These are phyloP conservation scores for Millerozyma miso DNA, from an alignment of 805 yeast species.

Conservation along the genomic window DNA sequence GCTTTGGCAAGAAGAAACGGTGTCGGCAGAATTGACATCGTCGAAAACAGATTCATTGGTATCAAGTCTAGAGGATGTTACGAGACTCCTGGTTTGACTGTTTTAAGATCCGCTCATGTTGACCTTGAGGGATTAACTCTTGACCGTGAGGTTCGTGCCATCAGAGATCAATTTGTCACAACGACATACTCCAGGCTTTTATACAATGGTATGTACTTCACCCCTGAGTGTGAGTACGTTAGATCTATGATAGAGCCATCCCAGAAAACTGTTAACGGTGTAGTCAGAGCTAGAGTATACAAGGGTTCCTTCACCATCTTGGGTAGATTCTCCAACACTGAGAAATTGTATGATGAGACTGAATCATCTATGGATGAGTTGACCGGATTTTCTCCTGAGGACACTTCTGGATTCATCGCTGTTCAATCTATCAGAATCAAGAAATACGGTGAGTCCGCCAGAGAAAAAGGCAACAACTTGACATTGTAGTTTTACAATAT, in stretches of 20 bases:
- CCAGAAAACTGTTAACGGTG: conserved; percentile 93
- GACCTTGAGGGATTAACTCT: conserved; percentile 95
- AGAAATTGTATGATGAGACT: conserved; percentile 94
- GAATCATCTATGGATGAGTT: conserved; percentile 99
- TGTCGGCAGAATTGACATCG: conserved; percentile 98
- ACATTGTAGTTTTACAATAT: conserved; percentile 27
- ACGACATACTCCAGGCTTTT: conserved; percentile 84
- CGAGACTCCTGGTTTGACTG: conserved; percentile 97
- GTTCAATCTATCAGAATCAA: conserved; percentile 98
- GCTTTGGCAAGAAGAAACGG: conserved; percentile 98
- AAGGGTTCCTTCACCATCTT: conserved; percentile 81
- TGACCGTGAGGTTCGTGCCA: conserved; percentile 95
- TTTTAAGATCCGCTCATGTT: conserved; percentile 89
- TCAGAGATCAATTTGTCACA: conserved; percentile 95
- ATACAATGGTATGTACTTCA: conserved; percentile 96
- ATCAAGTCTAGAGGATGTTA: conserved; percentile 99
- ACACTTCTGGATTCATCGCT: conserved; percentile 95
- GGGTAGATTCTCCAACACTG: conserved; percentile 95
- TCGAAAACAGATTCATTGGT: conserved; percentile 98
- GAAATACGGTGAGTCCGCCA: conserved; percentile 94
- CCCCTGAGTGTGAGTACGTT: conserved; percentile 96
- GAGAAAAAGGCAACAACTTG: conserved; percentile 63
- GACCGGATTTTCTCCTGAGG: conserved; percentile 96
- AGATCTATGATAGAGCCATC: conserved; percentile 93
- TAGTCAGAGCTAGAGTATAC: conserved; percentile 88